Percentiles rank a stretch among this genome's conserved stretches.
These are phyloP conservation scores for Beauveria varroae DNA, from an alignment of 2,329 filamentous ascomycete genomes.

Conservation along the genomic window DNA sequence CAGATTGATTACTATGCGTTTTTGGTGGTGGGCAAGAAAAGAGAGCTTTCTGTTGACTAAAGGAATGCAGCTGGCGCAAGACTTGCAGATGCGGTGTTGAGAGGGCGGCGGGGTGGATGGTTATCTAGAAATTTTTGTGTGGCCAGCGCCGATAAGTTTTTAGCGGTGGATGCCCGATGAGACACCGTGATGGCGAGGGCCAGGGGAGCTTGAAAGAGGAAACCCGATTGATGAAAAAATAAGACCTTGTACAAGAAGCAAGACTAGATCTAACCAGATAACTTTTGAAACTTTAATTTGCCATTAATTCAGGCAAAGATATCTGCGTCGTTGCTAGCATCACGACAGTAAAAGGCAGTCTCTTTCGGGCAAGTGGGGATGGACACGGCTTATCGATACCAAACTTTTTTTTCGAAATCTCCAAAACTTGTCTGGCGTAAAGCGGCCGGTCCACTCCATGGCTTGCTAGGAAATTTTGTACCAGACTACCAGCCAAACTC, in stretches of 20 bases:
- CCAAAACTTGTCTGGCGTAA: background rate
- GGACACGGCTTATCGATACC: slow-evolving; percentile 4
- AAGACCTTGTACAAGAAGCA: fast-evolving
- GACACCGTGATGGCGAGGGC: slow-evolving; percentile 1
- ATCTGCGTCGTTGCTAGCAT: too few relatives aligned
- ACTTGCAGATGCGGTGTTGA: slow-evolving; percentile 27
- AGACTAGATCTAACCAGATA: too few relatives aligned
- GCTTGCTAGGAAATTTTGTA: background rate
- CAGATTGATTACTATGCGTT: slow-evolving; percentile 36
- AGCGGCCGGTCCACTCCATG: background rate
- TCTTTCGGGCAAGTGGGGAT: slow-evolving; percentile 7
- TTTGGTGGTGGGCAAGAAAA: background rate
- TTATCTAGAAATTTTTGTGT: slow-evolving; percentile 24
- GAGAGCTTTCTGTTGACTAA: background rate
- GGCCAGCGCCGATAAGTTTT: slow-evolving; percentile 11
- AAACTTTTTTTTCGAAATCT: slow-evolving; percentile 1
- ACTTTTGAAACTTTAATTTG: too few relatives aligned
- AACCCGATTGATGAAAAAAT: too few relatives aligned
- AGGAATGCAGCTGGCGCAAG: background rate
- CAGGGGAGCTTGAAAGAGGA: background rate
- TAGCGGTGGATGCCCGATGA: slow-evolving; percentile 7
- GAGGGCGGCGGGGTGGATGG: slow-evolving; percentile 16
- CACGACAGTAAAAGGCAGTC: background rate
- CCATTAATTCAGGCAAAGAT: too few relatives aligned
- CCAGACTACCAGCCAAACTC: background rate